Percentiles rank a stretch among this genome's conserved stretches.
phyloP scores from a whole-genome alignment of 2,329 filamentous ascomycete genomes.

The Albophoma yamanashiensis region DNA sequence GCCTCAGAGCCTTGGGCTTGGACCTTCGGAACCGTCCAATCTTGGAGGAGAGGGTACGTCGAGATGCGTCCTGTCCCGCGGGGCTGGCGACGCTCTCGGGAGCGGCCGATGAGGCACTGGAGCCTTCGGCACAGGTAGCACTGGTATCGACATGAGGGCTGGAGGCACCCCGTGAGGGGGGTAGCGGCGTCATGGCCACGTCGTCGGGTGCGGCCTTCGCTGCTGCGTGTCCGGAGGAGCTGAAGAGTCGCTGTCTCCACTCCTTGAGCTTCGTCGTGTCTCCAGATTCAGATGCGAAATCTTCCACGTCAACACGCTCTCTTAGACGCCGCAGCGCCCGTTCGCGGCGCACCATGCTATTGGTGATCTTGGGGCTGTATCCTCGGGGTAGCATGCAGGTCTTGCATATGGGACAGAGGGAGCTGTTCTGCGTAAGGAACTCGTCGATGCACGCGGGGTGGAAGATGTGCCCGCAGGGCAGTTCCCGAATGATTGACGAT shows the following conservation, averaged over 20 bases:
- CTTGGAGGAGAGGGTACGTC: constrained; percentile 8
- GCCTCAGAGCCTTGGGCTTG: constrained; percentile 17
- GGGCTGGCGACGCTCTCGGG: not conserved
- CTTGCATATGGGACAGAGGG: constrained; percentile 87
- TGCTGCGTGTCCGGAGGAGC: constrained; percentile 10
- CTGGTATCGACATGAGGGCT: constrained; percentile 1
- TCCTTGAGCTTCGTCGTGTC: constrained; percentile 23
- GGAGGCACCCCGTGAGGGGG: not conserved
- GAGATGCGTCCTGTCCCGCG: constrained; percentile 1
- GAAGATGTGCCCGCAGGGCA: constrained; percentile 87
- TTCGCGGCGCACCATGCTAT: constrained; percentile 78
- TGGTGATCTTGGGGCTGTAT: constrained; percentile 62
- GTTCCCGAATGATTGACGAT: constrained; percentile 65
- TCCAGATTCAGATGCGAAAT: constrained; percentile 18
- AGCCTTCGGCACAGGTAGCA: not conserved
- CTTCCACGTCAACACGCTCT: constrained; percentile 36
- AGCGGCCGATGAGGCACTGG: not conserved
- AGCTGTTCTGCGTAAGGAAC: constrained; percentile 69
- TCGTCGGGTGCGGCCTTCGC: constrained; percentile 6
- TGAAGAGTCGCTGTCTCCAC: constrained; percentile 25
- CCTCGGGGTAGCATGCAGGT: constrained; percentile 63
- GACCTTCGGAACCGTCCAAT: constrained; percentile 14
- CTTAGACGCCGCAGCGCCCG: constrained; percentile 53
- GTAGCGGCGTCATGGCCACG: constrained; percentile 16
- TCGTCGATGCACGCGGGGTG: constrained; percentile 86